These are phyloP conservation scores for Leptographium radiaticola DNA, from an alignment of 2,329 filamentous ascomycete species.

Conservation along the genomic window DNA sequence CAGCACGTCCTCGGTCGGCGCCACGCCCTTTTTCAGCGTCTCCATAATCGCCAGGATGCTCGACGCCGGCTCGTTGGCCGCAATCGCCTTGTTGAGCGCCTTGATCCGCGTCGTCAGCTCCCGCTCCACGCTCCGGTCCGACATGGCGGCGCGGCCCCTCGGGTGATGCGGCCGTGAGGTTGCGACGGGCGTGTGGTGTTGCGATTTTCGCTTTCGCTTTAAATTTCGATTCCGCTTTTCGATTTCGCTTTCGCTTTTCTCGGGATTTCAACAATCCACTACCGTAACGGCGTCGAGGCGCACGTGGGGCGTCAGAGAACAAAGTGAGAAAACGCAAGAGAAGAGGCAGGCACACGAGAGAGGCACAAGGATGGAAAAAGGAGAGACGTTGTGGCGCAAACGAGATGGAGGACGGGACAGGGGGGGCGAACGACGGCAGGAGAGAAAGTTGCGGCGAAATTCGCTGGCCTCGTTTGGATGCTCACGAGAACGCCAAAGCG, in stretches of 20 bases:
- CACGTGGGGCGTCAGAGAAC: too few species aligned
- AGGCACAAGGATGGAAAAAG: too few species aligned
- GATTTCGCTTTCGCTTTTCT: too few species aligned
- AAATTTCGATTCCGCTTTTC: too few species aligned
- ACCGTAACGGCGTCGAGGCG: too few species aligned
- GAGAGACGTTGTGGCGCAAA: too few species aligned
- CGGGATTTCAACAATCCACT: too few species aligned
- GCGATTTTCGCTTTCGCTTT: too few species aligned
- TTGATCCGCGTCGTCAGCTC: slow-evolving; percentile 68
- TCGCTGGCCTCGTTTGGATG: background rate
- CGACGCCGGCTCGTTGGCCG: slow-evolving; percentile 58
- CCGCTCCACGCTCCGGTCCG: slow-evolving; percentile 44
- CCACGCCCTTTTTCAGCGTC: slow-evolving; percentile 65
- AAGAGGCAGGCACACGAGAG: too few species aligned
- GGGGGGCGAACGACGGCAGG: background rate
- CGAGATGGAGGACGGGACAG: background rate
- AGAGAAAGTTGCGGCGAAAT: background rate
- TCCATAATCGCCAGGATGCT: slow-evolving; percentile 64
- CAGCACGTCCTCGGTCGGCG: slow-evolving; percentile 78
- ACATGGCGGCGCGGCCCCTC: background rate
- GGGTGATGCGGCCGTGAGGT: too few species aligned
- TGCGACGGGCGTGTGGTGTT: too few species aligned
- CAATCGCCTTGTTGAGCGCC: slow-evolving; percentile 66
- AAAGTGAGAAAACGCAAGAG: too few species aligned
- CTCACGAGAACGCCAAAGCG: background rate